Evolutionary conservation across 2,329 filamentous ascomycete species (phyloP).

Genomic region (Fusarium camptoceras): DNA sequence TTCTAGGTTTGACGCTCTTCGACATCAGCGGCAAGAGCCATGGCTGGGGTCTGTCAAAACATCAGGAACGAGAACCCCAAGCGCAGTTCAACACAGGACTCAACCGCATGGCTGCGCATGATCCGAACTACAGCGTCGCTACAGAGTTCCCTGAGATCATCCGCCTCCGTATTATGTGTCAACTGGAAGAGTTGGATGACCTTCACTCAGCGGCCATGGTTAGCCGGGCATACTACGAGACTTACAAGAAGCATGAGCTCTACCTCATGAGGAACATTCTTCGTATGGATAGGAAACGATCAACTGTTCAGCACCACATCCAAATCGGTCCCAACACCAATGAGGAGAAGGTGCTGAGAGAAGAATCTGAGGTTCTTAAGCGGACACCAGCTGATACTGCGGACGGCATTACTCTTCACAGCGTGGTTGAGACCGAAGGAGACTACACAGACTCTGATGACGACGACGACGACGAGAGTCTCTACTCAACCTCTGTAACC

Average conservation of each 20-base stretch:
- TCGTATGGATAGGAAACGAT: conserved; percentile 45
- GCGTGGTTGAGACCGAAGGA: conserved; percentile 47
- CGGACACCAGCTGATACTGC: conserved; percentile 43
- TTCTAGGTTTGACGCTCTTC: conserved; percentile 60
- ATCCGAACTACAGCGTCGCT: conserved; percentile 50
- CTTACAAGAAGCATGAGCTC: conserved; percentile 60
- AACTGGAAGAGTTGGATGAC: conserved; percentile 56
- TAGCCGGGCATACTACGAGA: conserved; percentile 57
- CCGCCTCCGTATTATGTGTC: conserved; percentile 55
- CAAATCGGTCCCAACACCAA: conserved; percentile 43
- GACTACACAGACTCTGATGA: conserved; percentile 43
- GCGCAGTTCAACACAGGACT: conserved; percentile 47
- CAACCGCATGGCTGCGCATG: conserved; percentile 49
- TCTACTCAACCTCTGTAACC: conserved; percentile 36
- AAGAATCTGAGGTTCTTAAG: conserved; percentile 49
- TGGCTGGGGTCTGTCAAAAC: conserved; percentile 62
- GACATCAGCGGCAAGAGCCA: conserved; percentile 62
- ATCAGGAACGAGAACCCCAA: conserved; percentile 53
- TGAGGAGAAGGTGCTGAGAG: conserved; percentile 52
- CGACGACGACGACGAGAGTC: conserved; percentile 44
- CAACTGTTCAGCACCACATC: conserved; percentile 31
- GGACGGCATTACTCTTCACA: conserved; percentile 49
- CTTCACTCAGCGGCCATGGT: conserved; percentile 57
- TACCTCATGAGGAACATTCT: conserved; percentile 53
- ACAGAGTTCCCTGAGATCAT: conserved; percentile 53